phyloP scores from a whole-genome alignment of 2,329 filamentous ascomycete genomes.

The Pseudogymnoascus sp. region DNA sequence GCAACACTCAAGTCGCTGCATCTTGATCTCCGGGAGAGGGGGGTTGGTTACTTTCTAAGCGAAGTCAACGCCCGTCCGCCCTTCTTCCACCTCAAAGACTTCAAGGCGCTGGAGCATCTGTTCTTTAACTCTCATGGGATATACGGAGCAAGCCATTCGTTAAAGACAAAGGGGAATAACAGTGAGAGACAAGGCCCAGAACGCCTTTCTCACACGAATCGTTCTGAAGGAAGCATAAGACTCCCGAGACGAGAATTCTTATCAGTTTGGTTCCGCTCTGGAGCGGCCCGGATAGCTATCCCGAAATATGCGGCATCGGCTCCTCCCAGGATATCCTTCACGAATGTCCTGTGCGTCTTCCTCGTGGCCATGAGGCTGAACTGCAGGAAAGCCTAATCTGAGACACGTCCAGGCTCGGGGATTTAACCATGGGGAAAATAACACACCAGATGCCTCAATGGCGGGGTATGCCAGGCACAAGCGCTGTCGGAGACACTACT shows the following conservation, averaged over 20 bases:
- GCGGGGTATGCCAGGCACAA: not conserved
- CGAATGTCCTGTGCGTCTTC: not conserved
- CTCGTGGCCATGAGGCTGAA: not conserved
- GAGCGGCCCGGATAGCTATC: not conserved
- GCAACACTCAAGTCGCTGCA: not conserved
- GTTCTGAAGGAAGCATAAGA: not conserved
- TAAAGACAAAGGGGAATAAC: not conserved
- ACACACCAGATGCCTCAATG: not conserved
- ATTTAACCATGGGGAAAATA: not conserved
- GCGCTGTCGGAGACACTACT: not conserved
- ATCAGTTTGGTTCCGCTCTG: not conserved
- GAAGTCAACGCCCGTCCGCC: not conserved
- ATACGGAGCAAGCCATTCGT: not conserved
- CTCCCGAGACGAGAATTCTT: not conserved
- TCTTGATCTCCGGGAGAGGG: not conserved
- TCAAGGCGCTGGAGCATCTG: not conserved
- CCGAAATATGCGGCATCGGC: not conserved
- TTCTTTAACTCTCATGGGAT: not conserved
- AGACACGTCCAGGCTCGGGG: not conserved
- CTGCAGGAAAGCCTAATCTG: not conserved
- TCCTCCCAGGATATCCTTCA: not conserved
- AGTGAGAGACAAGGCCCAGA: not conserved
- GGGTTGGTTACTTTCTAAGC: not conserved
- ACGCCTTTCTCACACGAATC: not conserved
- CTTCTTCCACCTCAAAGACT: not conserved